phyloP scores from a whole-genome alignment of 2,329 filamentous ascomycete species.

The Shiraia bambusicola region DNA sequence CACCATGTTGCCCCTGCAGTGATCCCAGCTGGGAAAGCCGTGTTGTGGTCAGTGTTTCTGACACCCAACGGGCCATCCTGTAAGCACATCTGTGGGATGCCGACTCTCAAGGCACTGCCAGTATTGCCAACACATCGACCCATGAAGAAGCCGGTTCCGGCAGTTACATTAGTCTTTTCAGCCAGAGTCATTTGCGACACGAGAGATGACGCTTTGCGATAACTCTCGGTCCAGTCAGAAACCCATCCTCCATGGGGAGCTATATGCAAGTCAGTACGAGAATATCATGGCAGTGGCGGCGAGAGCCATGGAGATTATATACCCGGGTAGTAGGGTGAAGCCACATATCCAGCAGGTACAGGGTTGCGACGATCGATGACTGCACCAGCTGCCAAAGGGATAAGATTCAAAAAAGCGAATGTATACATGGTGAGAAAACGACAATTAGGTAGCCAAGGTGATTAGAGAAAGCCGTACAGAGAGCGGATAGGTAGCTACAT shows the following conservation, averaged over 20 bases:
- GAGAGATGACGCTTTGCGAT: constrained; percentile 66
- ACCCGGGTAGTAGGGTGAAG: constrained; percentile 66
- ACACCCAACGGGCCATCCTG: constrained; percentile 73
- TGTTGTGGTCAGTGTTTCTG: constrained; percentile 71
- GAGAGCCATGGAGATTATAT: neutral
- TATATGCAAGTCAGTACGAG: constrained; percentile 6
- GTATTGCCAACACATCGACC: constrained; percentile 73
- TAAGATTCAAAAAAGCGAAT: constrained; percentile 22
- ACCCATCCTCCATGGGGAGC: constrained; percentile 72
- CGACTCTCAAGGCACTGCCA: constrained; percentile 68
- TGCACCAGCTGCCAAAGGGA: constrained; percentile 23
- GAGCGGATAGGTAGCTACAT: too few relatives aligned
- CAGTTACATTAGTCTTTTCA: constrained; percentile 77
- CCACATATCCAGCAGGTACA: constrained; percentile 40
- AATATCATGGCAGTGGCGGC: neutral
- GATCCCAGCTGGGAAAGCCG: constrained; percentile 78
- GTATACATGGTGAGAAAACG: constrained; percentile 23
- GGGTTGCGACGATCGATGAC: constrained; percentile 33
- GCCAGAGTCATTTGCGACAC: constrained; percentile 77
- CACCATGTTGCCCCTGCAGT: constrained; percentile 70
- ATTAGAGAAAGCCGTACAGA: constrained; percentile 1
- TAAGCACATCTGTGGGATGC: constrained; percentile 64
- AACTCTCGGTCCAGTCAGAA: constrained; percentile 67
- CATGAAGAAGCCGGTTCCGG: constrained; percentile 72
- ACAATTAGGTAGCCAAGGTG: constrained; percentile 4